Conservation (phyloP, 2,329 filamentous ascomycete genomes). For the Chrysoporthe puriensis region DNA sequence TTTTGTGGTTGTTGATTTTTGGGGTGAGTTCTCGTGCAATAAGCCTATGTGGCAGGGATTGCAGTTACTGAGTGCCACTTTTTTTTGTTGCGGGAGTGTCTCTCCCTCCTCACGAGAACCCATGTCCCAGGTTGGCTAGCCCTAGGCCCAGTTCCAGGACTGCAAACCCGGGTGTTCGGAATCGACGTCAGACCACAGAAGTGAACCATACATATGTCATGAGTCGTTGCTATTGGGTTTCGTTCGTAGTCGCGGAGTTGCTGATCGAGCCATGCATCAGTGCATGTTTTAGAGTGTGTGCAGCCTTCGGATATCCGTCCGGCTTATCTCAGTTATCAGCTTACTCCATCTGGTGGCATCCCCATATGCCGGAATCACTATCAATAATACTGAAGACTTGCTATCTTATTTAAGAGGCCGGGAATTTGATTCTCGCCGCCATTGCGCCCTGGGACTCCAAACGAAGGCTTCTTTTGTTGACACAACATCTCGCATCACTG, state of each 20-base stretch:
- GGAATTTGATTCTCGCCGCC: no score
- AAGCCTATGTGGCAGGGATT: no score
- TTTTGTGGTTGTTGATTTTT: no score
- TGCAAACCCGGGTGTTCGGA: neutral
- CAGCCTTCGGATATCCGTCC: neutral
- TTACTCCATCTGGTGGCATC: neutral
- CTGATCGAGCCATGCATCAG: neutral
- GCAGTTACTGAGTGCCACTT: no score
- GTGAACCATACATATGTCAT: neutral
- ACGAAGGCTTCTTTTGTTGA: neutral
- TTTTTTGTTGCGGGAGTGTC: no score
- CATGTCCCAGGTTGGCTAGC: neutral
- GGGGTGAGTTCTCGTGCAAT: no score
- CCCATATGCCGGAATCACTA: constrained; percentile 3
- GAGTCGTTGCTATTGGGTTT: neutral
- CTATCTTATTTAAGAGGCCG: neutral
- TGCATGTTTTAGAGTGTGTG: neutral
- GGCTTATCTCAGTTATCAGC: neutral
- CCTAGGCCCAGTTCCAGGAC: no score
- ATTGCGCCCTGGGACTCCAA: neutral
- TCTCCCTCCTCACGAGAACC: neutral
- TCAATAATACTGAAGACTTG: neutral
- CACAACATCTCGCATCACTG: neutral
- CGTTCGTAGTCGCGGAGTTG: neutral
- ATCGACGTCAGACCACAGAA: neutral